These are phyloP conservation scores for Tagetes patula DNA, from an alignment of 129 eudicot species.

Conservation along the genomic window DNA sequence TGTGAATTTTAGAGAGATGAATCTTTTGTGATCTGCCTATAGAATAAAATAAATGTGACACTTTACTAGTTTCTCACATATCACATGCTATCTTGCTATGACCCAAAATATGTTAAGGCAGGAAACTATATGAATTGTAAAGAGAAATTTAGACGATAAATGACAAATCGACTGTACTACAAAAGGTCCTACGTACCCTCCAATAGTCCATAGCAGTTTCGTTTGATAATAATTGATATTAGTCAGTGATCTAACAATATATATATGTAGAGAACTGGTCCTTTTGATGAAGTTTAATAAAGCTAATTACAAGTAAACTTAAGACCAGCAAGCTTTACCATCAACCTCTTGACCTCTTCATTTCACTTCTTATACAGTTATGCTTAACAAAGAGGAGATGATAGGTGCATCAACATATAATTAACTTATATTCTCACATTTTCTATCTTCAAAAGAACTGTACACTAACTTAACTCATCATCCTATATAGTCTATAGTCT, in stretches of 20 bases:
- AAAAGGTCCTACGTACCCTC: background rate
- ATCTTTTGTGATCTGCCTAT: slow-evolving; percentile 9
- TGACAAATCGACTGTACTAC: background rate
- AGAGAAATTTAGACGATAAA: background rate
- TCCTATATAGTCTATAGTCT: background rate
- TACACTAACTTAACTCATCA: background rate
- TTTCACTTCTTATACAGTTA: background rate
- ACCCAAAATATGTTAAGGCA: background rate
- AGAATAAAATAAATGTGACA: background rate
- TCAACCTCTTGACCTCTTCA: background rate
- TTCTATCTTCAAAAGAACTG: background rate
- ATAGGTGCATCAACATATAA: slow-evolving; percentile 11
- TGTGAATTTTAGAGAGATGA: slow-evolving; percentile 5
- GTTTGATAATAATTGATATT: slow-evolving; percentile 10
- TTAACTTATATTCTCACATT: slow-evolving; percentile 9
- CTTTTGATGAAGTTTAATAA: background rate
- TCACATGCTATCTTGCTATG: background rate
- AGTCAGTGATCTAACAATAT: slow-evolving; percentile 8
- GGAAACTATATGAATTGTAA: background rate
- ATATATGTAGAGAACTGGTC: background rate
- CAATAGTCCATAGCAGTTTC: slow-evolving; percentile 1
- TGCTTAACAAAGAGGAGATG: background rate
- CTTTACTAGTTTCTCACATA: background rate
- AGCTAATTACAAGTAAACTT: background rate
- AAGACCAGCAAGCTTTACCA: background rate